These are phyloP conservation scores for Colletotrichum filicis DNA, from an alignment of 2,329 filamentous ascomycete species.

Conservation along the genomic window DNA sequence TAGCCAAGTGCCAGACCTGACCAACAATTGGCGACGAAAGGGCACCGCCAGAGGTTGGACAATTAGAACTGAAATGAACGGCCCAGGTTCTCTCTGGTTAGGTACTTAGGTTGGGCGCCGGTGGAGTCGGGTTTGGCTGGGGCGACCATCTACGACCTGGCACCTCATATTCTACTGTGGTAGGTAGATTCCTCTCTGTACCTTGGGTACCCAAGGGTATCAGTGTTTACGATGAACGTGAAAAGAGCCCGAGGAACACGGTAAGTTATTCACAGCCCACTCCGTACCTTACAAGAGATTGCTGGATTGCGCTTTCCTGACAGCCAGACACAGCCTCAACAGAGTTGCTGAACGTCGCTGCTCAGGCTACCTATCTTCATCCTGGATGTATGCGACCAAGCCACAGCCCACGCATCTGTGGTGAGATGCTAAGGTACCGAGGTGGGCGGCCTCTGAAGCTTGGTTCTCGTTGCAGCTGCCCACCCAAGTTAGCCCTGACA, in stretches of 20 bases:
- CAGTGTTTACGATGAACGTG: neutral
- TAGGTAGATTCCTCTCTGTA: neutral
- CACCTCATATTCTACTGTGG: neutral
- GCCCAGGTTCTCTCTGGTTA: neutral
- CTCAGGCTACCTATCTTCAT: neutral
- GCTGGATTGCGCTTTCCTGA: neutral
- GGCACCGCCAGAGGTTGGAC: neutral
- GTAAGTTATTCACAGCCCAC: neutral
- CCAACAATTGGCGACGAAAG: neutral
- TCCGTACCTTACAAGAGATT: neutral
- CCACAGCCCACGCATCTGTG: neutral
- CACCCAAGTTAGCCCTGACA: neutral
- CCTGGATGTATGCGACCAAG: neutral
- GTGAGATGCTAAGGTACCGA: neutral
- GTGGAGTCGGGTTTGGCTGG: neutral
- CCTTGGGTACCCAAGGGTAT: too few relatives aligned
- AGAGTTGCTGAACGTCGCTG: neutral
- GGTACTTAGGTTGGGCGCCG: neutral
- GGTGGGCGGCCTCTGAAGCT: neutral
- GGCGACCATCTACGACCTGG: neutral
- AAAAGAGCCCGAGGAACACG: neutral
- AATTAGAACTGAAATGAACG: neutral
- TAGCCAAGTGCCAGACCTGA: neutral
- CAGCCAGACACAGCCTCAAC: constrained; percentile 18
- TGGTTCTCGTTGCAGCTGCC: neutral